These are phyloP conservation scores for Steccherinum ochraceum DNA, from an alignment of 768 basidiomycete genomes.

Conservation along the genomic window DNA sequence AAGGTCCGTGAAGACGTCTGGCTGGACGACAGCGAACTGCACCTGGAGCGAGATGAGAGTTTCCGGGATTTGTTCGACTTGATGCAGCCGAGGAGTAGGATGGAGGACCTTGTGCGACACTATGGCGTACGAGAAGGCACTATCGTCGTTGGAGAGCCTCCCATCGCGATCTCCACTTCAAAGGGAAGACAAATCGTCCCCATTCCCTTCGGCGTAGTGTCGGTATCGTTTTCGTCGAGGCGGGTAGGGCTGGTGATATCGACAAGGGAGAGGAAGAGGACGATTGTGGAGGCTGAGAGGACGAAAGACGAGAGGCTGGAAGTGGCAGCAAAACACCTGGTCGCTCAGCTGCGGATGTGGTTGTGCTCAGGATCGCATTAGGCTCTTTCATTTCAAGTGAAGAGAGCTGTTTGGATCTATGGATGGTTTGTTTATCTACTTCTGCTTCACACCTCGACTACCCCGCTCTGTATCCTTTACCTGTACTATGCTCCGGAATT, in stretches of 20 bases:
- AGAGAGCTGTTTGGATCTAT: neutral
- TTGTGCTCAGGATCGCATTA: slow-evolving; percentile 15
- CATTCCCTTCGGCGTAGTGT: slow-evolving; percentile 30
- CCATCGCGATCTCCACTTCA: neutral
- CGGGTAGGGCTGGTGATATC: slow-evolving; percentile 32
- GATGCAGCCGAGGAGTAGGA: slow-evolving; percentile 61
- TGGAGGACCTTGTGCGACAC: slow-evolving; percentile 65
- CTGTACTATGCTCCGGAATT: too few relatives aligned
- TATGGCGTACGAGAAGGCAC: slow-evolving; percentile 36
- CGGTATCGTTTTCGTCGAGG: slow-evolving; percentile 34
- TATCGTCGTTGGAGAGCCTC: slow-evolving; percentile 9
- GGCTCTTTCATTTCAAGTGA: too few relatives aligned
- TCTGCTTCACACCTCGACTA: neutral
- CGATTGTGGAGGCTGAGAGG: slow-evolving; percentile 48
- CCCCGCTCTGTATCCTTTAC: too few relatives aligned
- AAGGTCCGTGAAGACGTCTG: slow-evolving; percentile 78
- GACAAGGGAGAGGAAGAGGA: slow-evolving; percentile 35
- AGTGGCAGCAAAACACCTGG: slow-evolving; percentile 44
- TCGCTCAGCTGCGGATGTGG: slow-evolving; percentile 40
- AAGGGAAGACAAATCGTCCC: slow-evolving; percentile 9
- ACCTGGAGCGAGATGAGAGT: slow-evolving; percentile 67
- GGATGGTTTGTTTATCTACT: neutral
- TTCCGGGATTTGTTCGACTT: slow-evolving; percentile 79
- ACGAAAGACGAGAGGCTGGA: slow-evolving; percentile 53
- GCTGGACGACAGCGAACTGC: slow-evolving; percentile 66